Conservation (phyloP, 2,329 filamentous ascomycete genomes). For the Penicillium sp. region DNA sequence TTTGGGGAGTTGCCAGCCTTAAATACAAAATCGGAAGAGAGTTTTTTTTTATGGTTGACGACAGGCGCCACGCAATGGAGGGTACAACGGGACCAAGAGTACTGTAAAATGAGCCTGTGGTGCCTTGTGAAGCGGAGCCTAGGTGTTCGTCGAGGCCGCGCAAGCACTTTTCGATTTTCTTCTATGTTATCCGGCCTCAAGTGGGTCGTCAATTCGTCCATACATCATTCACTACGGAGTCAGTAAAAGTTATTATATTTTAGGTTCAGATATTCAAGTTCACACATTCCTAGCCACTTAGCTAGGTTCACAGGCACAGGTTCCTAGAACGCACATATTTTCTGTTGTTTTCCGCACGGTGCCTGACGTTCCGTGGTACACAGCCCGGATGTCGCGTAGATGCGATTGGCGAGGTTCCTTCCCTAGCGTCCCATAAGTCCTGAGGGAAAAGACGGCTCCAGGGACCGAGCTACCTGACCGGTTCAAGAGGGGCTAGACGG, state of each 20-base stretch:
- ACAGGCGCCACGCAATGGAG: slow-evolving; percentile 30
- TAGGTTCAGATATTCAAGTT: not conserved
- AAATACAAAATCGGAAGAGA: slow-evolving; percentile 6
- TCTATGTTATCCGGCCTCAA: not conserved
- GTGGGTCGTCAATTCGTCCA: not conserved
- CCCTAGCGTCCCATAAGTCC: slow-evolving; percentile 1
- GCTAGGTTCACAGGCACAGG: not conserved
- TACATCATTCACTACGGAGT: not conserved
- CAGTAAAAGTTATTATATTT: not conserved
- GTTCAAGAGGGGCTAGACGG: not conserved
- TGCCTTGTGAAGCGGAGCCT: not conserved
- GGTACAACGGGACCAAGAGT: not conserved
- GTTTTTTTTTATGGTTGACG: slow-evolving; percentile 16
- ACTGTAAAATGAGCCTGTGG: not conserved
- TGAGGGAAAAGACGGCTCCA: not conserved
- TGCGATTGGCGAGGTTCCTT: slow-evolving; percentile 21
- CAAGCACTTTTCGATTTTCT: not conserved
- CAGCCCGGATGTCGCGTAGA: slow-evolving; percentile 1
- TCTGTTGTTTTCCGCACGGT: not conserved
- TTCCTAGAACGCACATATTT: not conserved
- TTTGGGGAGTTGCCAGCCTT: not conserved
- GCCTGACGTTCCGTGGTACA: slow-evolving; percentile 13
- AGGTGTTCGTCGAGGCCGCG: not conserved
- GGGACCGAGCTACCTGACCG: not conserved
- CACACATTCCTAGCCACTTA: not conserved